phyloP scores from a whole-genome alignment of 2,329 filamentous ascomycete genomes.

The Arthrobotrys iridis region DNA sequence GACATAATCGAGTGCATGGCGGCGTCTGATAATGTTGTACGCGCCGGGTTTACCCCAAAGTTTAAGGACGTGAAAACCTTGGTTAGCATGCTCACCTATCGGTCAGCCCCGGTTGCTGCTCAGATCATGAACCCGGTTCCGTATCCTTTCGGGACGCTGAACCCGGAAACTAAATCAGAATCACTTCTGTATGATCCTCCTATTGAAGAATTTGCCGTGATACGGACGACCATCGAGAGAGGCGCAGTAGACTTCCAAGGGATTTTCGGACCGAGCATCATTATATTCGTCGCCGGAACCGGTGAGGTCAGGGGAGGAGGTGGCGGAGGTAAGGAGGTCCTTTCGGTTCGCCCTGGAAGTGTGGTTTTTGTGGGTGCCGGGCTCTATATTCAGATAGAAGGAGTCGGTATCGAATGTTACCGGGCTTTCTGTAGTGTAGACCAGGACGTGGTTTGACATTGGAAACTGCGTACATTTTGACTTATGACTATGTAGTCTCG shows the following conservation, averaged over 20 bases:
- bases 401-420: constrained; percentile 29
- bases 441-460: not conserved
- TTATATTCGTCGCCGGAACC: constrained; percentile 86
- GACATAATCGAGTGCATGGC: constrained; percentile 99
- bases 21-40: constrained; percentile 96
- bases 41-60: constrained; percentile 96
- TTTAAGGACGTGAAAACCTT: constrained; percentile 95
- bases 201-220: constrained; percentile 94
- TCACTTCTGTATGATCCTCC: constrained; percentile 87
- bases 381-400: constrained; percentile 31
- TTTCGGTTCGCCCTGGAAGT: constrained; percentile 63
- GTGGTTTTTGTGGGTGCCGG: constrained; percentile 64
- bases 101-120: constrained; percentile 89
- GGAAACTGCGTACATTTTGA: not conserved
- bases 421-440: constrained; percentile 49
- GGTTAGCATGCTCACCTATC: constrained; percentile 91
- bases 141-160: constrained; percentile 81
- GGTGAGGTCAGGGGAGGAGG: constrained; percentile 83
- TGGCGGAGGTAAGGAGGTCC: constrained; percentile 75
- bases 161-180: constrained; percentile 71
- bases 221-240: constrained; percentile 77
- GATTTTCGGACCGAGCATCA: constrained; percentile 86
- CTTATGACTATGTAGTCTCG: too few species aligned
- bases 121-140: constrained; percentile 89
- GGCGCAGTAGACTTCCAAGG: constrained; percentile 87